Evolutionary conservation across 1,284 basidiomycete species (phyloP).

Genomic region (Athelia sp.): DNA sequence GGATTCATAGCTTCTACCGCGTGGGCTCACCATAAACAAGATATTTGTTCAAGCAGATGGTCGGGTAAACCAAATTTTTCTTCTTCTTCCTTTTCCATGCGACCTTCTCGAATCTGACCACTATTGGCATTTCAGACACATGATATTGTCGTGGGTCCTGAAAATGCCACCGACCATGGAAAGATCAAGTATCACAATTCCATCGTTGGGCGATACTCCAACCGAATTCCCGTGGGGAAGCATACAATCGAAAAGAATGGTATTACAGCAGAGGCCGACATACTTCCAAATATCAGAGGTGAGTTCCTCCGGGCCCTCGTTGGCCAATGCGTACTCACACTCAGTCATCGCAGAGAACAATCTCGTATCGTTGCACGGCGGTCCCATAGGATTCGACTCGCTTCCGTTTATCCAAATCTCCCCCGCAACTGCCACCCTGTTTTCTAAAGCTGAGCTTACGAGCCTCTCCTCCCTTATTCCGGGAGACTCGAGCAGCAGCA

Average conservation of each 20-base stretch:
- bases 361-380: slow-evolving; percentile 68
- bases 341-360: slow-evolving; percentile 38
- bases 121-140: slow-evolving; percentile 59
- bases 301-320: slow-evolving; percentile 10
- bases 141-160: slow-evolving; percentile 70
- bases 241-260: slow-evolving; percentile 45
- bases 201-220: slow-evolving; percentile 67
- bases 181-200: slow-evolving; percentile 67
- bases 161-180: slow-evolving; percentile 53
- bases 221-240: slow-evolving; percentile 59
- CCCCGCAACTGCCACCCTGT: slow-evolving; percentile 43
- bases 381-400: slow-evolving; percentile 59
- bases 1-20: slow-evolving; percentile 48
- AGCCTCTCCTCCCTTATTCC: slow-evolving; percentile 22
- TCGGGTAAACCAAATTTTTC: slow-evolving; percentile 44
- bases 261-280: slow-evolving; percentile 45
- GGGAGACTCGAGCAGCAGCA: slow-evolving; percentile 21
- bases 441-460: slow-evolving; percentile 46
- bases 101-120: too few relatives aligned
- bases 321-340: neutral
- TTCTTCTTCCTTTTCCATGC: too few relatives aligned
- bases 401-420: slow-evolving; percentile 31
- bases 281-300: slow-evolving; percentile 26
- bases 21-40: slow-evolving; percentile 62
- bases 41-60: slow-evolving; percentile 61